Evolutionary conservation across 306 rosid species (phyloP).

Genomic region (Sechiopsis laciniata): DNA sequence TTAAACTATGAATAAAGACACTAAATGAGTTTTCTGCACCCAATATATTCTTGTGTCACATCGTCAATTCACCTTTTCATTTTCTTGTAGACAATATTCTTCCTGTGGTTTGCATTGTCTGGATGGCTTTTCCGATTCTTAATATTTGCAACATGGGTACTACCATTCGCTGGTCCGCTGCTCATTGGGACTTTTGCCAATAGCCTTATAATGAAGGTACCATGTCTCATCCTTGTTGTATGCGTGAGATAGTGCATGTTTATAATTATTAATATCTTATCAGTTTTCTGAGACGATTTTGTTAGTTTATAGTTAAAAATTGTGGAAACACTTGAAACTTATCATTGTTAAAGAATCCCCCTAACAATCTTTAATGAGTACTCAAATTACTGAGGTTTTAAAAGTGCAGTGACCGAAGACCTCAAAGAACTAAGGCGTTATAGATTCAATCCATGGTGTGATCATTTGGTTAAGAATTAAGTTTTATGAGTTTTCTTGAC

Average conservation of each 20-base stretch:
- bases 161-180: constrained; percentile 94
- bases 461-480: no score
- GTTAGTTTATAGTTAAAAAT: constrained; percentile 2
- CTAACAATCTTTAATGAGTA: background rate
- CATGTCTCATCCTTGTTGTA: constrained; percentile 15
- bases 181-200: constrained; percentile 83
- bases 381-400: no score
- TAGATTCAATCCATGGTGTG: no score
- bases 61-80: constrained; percentile 10
- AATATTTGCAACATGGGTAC: constrained; percentile 69
- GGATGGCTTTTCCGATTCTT: constrained; percentile 91
- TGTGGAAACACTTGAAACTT: constrained; percentile 6
- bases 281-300: background rate
- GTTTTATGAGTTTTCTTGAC: no score
- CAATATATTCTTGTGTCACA: background rate
- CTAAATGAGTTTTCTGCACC: background rate
- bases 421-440: no score
- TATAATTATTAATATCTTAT: background rate
- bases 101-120: constrained; percentile 90
- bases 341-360: background rate
- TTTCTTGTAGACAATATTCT: constrained; percentile 70
- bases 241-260: background rate
- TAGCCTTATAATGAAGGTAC: constrained; percentile 73
- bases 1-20: background rate
- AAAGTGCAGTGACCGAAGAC: no score